phyloP scores from a whole-genome alignment of 225 moss, liverwort and hornwort genomes.

The Polytrichum commune region DNA sequence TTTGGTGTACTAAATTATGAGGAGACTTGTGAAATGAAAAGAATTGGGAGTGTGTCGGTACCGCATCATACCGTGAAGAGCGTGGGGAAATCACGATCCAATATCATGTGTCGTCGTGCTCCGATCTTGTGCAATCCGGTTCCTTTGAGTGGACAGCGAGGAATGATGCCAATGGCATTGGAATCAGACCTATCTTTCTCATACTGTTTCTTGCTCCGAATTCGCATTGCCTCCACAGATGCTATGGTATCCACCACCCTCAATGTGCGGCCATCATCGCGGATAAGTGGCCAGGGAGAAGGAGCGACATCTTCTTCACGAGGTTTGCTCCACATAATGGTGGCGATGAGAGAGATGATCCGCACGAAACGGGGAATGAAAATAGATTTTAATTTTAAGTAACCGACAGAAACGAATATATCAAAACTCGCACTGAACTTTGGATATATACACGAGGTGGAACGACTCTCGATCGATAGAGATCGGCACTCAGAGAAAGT shows the following conservation, averaged over 20 bases:
- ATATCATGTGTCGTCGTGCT: not conserved
- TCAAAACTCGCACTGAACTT: not conserved
- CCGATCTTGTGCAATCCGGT: not conserved
- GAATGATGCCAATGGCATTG: not conserved
- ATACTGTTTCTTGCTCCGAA: not conserved
- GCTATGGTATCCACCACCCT: not conserved
- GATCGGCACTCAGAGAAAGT: no score
- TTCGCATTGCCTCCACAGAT: slow-evolving; percentile 1
- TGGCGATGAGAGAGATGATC: not conserved
- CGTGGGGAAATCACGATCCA: not conserved
- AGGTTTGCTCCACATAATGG: not conserved
- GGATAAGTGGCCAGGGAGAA: not conserved
- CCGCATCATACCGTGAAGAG: not conserved
- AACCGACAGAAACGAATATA: not conserved
- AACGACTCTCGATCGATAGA: no score
- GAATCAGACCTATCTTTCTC: not conserved
- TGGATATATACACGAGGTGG: not conserved
- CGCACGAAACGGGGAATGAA: no score
- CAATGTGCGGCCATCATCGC: slow-evolving; percentile 3
- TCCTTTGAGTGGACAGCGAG: slow-evolving; percentile 6
- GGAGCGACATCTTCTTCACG: not conserved
- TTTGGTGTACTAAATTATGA: no score
- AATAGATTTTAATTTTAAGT: no score
- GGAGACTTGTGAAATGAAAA: no score
- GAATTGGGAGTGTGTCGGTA: not conserved